Percentiles rank a stretch among this genome's conserved stretches.
These are phyloP conservation scores for Bruguiera sexangula DNA, from an alignment of 345 rosid genomes.

Conservation along the genomic window DNA sequence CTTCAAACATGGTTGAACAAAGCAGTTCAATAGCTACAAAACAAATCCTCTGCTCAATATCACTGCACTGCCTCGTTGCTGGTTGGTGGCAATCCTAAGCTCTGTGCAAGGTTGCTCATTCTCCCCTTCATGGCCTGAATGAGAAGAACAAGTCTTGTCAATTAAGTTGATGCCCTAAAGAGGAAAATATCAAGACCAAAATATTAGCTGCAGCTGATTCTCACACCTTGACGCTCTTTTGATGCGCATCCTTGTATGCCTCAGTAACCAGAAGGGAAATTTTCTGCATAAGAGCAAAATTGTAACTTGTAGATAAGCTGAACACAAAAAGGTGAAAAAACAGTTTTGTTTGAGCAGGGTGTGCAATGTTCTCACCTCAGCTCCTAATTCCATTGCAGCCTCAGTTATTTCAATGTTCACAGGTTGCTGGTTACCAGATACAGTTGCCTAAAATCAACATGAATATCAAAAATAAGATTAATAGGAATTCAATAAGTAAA, in stretches of 20 bases:
- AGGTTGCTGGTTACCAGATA: slow-evolving; percentile 18
- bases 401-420: slow-evolving; percentile 20
- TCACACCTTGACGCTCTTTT: slow-evolving; percentile 22
- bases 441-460: background rate
- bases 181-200: too few species aligned
- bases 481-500: too few species aligned
- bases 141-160: background rate
- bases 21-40: too few species aligned
- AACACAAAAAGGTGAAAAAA: background rate
- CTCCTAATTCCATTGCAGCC: slow-evolving; percentile 21
- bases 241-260: slow-evolving; percentile 27
- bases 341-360: background rate
- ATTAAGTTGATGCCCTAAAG: background rate
- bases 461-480: background rate
- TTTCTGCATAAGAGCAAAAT: slow-evolving; percentile 8
- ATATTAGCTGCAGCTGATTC: too few species aligned
- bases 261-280: slow-evolving; percentile 20
- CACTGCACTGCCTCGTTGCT: slow-evolving; percentile 15
- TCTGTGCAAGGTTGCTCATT: slow-evolving; percentile 23
- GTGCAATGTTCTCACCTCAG: slow-evolving; percentile 17
- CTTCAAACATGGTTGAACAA: too few species aligned
- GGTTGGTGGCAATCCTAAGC: slow-evolving; percentile 26
- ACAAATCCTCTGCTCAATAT: background rate
- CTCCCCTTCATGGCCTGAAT: slow-evolving; percentile 15
- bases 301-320: too few species aligned